Evolutionary conservation across 495 filamentous ascomycete genomes (phyloP).

Genomic region (Podospora pseudopauciseta): DNA sequence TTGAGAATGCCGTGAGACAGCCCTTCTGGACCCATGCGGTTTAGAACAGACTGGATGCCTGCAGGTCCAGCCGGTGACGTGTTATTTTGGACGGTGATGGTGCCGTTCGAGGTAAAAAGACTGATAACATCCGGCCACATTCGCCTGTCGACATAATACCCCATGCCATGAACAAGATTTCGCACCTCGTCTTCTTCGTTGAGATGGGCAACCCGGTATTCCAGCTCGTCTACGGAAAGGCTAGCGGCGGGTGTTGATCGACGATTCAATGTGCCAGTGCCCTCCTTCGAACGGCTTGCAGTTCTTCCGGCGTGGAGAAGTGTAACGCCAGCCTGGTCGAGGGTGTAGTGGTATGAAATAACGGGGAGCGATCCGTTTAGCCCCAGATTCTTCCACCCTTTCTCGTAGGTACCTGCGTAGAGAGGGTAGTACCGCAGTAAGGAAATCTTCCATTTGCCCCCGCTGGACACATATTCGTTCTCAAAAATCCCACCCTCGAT

Average conservation of each 20-base stretch:
- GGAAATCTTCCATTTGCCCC: slow-evolving; percentile 16
- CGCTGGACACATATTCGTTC: slow-evolving; percentile 16
- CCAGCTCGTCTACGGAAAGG: slow-evolving; percentile 13
- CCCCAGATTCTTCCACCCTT: slow-evolving; percentile 19
- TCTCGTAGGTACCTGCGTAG: slow-evolving; percentile 17
- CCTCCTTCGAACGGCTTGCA: neutral
- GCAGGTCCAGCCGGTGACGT: neutral
- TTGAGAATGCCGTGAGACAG: slow-evolving; percentile 20
- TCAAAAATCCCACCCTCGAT: slow-evolving; percentile 24
- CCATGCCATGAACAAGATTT: slow-evolving; percentile 19
- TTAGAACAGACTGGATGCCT: slow-evolving; percentile 12
- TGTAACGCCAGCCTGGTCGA: slow-evolving; percentile 15
- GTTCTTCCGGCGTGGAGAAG: slow-evolving; percentile 7
- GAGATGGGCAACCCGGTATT: slow-evolving; percentile 17
- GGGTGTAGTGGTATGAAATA: slow-evolving; percentile 21
- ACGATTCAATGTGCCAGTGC: no score
- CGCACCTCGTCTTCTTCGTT: slow-evolving; percentile 27
- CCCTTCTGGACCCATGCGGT: slow-evolving; percentile 18
- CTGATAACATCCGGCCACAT: slow-evolving; percentile 21
- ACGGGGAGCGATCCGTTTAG: slow-evolving; percentile 11
- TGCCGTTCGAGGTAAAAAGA: slow-evolving; percentile 15
- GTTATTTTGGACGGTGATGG: slow-evolving; percentile 13
- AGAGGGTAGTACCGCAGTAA: slow-evolving; percentile 21
- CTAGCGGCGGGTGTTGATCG: neutral
- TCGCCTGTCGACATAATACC: slow-evolving; percentile 23